Evolutionary conservation across 2,329 filamentous ascomycete species (phyloP).

Genomic region (Pyricularia pennisetigena): DNA sequence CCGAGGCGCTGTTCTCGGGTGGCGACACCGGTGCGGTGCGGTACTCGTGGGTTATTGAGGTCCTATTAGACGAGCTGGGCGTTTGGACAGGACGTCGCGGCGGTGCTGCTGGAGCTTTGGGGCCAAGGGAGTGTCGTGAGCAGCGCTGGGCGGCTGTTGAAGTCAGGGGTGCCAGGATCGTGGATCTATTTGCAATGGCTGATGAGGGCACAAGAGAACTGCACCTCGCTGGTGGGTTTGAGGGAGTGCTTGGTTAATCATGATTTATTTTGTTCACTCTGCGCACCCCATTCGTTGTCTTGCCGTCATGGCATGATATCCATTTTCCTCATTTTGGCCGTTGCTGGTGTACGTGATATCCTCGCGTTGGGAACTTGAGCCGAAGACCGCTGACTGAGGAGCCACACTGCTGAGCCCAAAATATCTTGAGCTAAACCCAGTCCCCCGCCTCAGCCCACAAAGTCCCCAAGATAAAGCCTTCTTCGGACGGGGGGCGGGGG

Average conservation of each 20-base stretch:
- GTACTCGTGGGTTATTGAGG: constrained; percentile 37
- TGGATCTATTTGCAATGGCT: constrained; percentile 23
- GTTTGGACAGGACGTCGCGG: constrained; percentile 24
- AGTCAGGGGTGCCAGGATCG: constrained; percentile 21
- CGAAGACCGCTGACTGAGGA: background rate
- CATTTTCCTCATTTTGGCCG: background rate
- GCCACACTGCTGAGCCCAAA: background rate
- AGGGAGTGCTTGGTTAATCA: background rate
- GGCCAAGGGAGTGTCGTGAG: constrained; percentile 30
- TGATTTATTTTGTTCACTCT: background rate
- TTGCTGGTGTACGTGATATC: too few relatives aligned
- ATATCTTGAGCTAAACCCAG: background rate
- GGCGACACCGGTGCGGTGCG: constrained; percentile 7
- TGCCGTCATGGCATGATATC: background rate
- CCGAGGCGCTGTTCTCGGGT: constrained; percentile 20
- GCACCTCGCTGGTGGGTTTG: background rate
- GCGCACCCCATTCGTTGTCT: background rate
- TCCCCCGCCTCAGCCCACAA: background rate
- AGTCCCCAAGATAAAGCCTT: background rate
- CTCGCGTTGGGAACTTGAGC: background rate
- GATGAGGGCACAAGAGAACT: background rate
- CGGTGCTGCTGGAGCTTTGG: constrained; percentile 6
- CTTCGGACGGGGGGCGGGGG: background rate
- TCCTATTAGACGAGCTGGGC: constrained; percentile 39
- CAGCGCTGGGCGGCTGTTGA: constrained; percentile 43